phyloP scores from a whole-genome alignment of 83 land plant genomes.

The Isoetes engelmannii region DNA sequence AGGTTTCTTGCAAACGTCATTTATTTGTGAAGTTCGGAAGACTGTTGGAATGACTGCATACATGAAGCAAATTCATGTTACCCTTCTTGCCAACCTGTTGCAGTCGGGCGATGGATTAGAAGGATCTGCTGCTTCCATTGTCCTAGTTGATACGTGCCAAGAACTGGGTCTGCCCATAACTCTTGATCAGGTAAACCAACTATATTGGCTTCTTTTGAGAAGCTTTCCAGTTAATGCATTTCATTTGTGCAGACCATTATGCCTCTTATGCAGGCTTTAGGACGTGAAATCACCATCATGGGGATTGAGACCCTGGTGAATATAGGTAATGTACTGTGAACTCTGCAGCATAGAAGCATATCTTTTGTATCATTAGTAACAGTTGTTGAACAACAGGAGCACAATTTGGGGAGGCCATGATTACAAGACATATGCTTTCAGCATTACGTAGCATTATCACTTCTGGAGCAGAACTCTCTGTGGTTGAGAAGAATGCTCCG shows the following conservation, averaged over 20 bases:
- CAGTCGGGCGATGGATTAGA: too few relatives aligned
- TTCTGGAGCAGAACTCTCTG: constrained; percentile 38
- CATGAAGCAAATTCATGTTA: too few relatives aligned
- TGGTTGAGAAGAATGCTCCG: constrained; percentile 47
- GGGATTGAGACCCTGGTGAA: constrained; percentile 71
- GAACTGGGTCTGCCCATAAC: constrained; percentile 71
- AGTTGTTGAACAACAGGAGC: constrained; percentile 36
- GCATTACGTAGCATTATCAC: constrained; percentile 42
- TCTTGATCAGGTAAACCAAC: constrained; percentile 48
- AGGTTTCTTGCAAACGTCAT: too few relatives aligned
- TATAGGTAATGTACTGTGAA: constrained; percentile 51
- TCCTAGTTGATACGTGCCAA: constrained; percentile 63
- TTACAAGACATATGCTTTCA: constrained; percentile 60
- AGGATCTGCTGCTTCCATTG: constrained; percentile 38
- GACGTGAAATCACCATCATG: constrained; percentile 64
- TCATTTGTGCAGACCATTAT: constrained; percentile 54
- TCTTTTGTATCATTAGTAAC: not conserved
- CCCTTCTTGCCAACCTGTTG: too few relatives aligned
- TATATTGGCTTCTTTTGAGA: constrained; percentile 14
- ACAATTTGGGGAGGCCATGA: constrained; percentile 53
- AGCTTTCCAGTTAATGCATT: not conserved
- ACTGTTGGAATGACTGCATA: too few relatives aligned
- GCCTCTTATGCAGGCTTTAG: constrained; percentile 74
- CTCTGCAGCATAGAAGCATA: not conserved
- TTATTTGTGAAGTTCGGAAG: too few relatives aligned